phyloP scores from a whole-genome alignment of 2,329 filamentous ascomycete species.

The Lasiodiplodia hormozganensis region DNA sequence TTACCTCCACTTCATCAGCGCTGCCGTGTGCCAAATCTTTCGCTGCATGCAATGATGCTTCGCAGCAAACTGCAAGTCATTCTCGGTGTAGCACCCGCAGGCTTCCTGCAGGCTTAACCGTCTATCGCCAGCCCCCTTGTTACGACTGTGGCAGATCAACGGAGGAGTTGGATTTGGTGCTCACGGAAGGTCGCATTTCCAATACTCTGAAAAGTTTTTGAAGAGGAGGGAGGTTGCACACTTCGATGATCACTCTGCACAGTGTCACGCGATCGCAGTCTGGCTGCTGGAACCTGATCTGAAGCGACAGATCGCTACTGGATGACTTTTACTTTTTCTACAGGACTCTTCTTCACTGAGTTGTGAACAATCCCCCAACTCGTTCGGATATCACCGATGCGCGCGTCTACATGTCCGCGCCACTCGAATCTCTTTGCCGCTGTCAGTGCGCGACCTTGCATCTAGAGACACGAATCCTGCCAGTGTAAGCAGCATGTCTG shows the following conservation, averaged over 20 bases:
- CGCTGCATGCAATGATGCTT: background rate
- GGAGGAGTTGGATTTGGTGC: background rate
- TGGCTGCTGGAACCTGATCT: background rate
- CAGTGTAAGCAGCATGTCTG: background rate
- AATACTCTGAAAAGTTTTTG: background rate
- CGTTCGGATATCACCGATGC: background rate
- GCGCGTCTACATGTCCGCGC: background rate
- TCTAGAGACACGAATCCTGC: background rate
- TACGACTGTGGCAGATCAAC: background rate
- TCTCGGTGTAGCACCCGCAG: background rate
- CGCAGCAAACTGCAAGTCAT: background rate
- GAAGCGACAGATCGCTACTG: background rate
- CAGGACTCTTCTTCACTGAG: background rate
- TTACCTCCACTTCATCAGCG: background rate
- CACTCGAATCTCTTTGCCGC: background rate
- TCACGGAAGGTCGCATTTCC: background rate
- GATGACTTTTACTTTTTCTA: background rate
- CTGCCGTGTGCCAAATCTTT: background rate
- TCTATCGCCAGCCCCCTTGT: background rate
- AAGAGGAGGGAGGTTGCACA: background rate
- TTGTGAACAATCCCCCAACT: background rate
- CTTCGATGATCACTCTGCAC: background rate
- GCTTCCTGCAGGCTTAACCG: background rate
- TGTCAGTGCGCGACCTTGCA: constrained; percentile 10
- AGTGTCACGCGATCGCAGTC: background rate